These are phyloP conservation scores for Trifolium dubium DNA, from an alignment of 306 rosid species.

Conservation along the genomic window DNA sequence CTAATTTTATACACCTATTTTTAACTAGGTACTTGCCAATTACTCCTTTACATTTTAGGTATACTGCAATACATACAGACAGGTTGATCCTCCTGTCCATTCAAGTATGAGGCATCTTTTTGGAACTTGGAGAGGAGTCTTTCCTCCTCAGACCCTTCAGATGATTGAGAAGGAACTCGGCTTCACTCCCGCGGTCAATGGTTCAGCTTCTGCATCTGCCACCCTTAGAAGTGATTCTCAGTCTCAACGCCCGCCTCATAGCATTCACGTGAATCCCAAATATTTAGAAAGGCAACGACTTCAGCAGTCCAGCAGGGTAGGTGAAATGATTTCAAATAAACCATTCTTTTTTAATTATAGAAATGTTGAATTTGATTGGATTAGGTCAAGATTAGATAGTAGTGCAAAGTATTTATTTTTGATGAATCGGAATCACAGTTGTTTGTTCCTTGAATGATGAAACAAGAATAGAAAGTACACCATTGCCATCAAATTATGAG, in stretches of 20 bases:
- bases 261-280: constrained; percentile 98
- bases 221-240: constrained; percentile 78
- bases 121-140: constrained; percentile 98
- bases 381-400: constrained; percentile 9
- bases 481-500: constrained; percentile 16
- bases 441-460: constrained; percentile 27
- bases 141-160: constrained; percentile 85
- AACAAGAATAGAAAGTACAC: constrained; percentile 19
- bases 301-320: constrained; percentile 84
- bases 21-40: constrained; percentile 52
- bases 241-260: constrained; percentile 83
- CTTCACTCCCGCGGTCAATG: constrained; percentile 65
- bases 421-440: constrained; percentile 11
- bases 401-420: not conserved
- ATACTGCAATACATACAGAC: constrained; percentile 91
- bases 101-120: constrained; percentile 94
- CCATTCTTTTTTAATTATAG: constrained; percentile 22
- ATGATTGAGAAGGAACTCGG: constrained; percentile 90
- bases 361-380: constrained; percentile 29
- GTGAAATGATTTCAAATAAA: constrained; percentile 45
- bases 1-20: constrained; percentile 44
- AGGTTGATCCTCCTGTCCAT: constrained; percentile 83
- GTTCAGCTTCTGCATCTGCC: constrained; percentile 66
- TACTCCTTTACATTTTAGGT: constrained; percentile 71
- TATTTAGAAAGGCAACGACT: constrained; percentile 95